Evolutionary conservation across 768 basidiomycete genomes (phyloP).

Genomic region (Pluteus cervinus): DNA sequence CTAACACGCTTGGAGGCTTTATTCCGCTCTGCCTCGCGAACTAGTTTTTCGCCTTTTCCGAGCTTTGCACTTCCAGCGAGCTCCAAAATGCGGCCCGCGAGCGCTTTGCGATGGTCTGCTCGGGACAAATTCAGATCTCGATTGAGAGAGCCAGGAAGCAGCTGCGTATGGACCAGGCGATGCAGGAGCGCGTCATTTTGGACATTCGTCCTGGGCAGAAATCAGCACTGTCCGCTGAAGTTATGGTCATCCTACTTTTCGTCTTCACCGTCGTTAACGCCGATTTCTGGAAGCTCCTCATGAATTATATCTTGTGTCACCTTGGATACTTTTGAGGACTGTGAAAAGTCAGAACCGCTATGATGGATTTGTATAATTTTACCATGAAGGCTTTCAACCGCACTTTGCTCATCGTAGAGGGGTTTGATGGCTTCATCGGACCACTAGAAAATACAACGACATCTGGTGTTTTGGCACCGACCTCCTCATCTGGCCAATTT

Average conservation of each 20-base stretch:
- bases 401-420: slow-evolving; percentile 25
- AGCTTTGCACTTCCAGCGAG: slow-evolving; percentile 61
- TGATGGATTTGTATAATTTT: slow-evolving; percentile 9
- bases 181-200: slow-evolving; percentile 79
- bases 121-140: slow-evolving; percentile 55
- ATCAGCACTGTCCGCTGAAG: not conserved
- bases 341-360: slow-evolving; percentile 7
- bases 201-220: slow-evolving; percentile 52
- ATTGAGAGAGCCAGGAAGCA: slow-evolving; percentile 70
- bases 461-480: slow-evolving; percentile 32
- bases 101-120: slow-evolving; percentile 65
- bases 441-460: slow-evolving; percentile 50
- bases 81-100: slow-evolving; percentile 75
- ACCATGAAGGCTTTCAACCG: slow-evolving; percentile 77
- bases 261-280: slow-evolving; percentile 41
- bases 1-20: slow-evolving; percentile 69
- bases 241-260: slow-evolving; percentile 36
- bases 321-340: slow-evolving; percentile 79
- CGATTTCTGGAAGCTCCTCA: slow-evolving; percentile 15
- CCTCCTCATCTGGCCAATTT: slow-evolving; percentile 42
- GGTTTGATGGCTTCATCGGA: slow-evolving; percentile 11
- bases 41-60: slow-evolving; percentile 64
- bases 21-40: slow-evolving; percentile 59
- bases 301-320: slow-evolving; percentile 32
- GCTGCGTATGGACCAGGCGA: slow-evolving; percentile 71